Base-by-base conservation (phyloP, 306 rosid genomes). In the Inga leiocalycina region DNA sequence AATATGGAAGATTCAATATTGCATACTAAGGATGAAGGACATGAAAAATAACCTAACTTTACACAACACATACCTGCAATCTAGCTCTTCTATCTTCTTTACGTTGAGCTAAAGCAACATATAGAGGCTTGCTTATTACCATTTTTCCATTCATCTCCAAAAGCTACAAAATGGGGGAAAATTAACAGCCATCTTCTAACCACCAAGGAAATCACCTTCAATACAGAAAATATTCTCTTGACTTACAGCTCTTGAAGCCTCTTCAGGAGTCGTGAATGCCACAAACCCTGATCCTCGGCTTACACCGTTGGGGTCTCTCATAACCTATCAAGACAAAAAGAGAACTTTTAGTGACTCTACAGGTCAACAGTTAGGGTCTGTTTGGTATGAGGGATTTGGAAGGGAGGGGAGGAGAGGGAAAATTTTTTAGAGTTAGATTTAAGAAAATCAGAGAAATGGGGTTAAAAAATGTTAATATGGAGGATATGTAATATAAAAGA, bases 81-180 rank as follows among this genome's bases (percentile, higher is more conserved):
- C 99, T 92, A 56, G 97, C 97, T 89, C 97, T 97, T 87, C 99
- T 91, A 80, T 97, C 99, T 88, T 97, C 99, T 88, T 97, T 97
- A 57, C 98, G 80, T 79, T 97, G 99, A 9, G 99, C 99, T 64
- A 88, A 97, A 78, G 99, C 97, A 85, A 97, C 99, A 88, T 94
- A 97, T 12, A 97, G 93, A 80, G 99, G 99, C 79, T 97, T 97
- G 91, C 91, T 92, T 72, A 84, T 93, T 54, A 97, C 81, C 95
- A 97, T 97, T 82, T 94, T 94, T 3, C 98, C 97, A 83, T 94
- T 97, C 99, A 97, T 94, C 87, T 97, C 99, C 87, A 57, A 27
- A 19, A 94, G 97, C 99, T 97, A 85, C 41, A 66, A 81, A 76
- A 51, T 8, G 45, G 27, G 15, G 68, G 24, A n/a, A 44, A 8